Conservation (phyloP, 2,329 filamentous ascomycete genomes). For the Xylaria sp. region DNA sequence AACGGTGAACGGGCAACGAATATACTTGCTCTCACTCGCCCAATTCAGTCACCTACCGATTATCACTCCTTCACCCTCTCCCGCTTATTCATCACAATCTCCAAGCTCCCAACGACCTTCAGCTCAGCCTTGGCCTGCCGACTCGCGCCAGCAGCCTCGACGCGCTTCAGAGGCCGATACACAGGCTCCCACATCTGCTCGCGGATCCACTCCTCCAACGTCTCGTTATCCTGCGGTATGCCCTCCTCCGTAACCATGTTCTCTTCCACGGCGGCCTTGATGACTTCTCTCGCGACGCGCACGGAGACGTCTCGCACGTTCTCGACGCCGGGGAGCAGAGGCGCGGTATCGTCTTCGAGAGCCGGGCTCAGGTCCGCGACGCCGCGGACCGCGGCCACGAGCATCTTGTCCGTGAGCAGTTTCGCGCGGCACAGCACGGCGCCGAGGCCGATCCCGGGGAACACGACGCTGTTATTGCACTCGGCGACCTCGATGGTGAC, state of each 20-base stretch:
- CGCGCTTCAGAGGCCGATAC: conserved; percentile 68
- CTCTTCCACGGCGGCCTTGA: conserved; percentile 72
- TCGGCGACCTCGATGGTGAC: conserved; percentile 66
- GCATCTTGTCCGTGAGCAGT: conserved; percentile 76
- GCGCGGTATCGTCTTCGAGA: conserved; percentile 64
- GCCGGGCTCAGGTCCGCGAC: conserved; percentile 76
- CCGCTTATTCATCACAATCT: conserved; percentile 28
- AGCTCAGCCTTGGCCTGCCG: conserved; percentile 65
- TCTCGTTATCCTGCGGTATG: conserved; percentile 64
- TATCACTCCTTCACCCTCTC: conserved; percentile 7
- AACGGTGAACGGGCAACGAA: background rate
- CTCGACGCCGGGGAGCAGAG: conserved; percentile 77
- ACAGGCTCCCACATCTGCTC: conserved; percentile 82
- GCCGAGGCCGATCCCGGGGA: conserved; percentile 85
- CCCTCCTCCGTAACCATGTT: conserved; percentile 66
- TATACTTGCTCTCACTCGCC: background rate
- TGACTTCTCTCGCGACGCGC: conserved; percentile 76
- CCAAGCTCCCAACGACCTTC: conserved; percentile 52
- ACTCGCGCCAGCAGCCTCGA: conserved; percentile 57
- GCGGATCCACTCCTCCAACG: conserved; percentile 72
- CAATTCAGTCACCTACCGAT: too few species aligned
- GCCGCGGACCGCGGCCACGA: conserved; percentile 78
- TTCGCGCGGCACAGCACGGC: conserved; percentile 72
- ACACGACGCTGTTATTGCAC: conserved; percentile 87
- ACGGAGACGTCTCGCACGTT: conserved; percentile 78